Base-by-base conservation (phyloP, 2,329 filamentous ascomycete species). In the Hypoxylon sp. region DNA sequence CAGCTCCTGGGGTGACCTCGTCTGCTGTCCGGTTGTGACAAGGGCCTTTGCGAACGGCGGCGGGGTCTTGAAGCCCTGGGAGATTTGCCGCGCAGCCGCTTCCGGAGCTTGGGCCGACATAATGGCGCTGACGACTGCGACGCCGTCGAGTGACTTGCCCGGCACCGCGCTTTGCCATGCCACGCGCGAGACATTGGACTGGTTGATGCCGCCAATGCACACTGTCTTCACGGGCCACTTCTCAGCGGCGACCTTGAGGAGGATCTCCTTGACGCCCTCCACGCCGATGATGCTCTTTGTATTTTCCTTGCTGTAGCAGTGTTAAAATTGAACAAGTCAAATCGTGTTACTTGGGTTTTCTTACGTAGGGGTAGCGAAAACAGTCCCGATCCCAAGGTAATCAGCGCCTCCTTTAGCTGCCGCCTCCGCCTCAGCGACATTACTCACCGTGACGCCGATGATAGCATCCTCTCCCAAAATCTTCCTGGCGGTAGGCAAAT, bases 81-180 rank as follows among this genome's bases (percentile, higher is more conserved):
- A 77, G 11, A 98, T 84, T 14, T 85, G 76, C 2, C 80, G 75
- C 0, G 94, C 85, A 0, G 89, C 89, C 8, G 80, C 79, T 70
- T 86, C 84, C 0, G 93, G 91, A 61, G 94, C 85, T 0, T 81
- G 63, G 0, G 93, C 89, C 0, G 89, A 89, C 74, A 98, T 86
- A 74, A 98, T 92, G 68, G 93, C 95, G 77, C 93, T 96, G 48
- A 97, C 94, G 44, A 98, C 86, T 0, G 95, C 95, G 44, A 97
- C 86, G 26, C 95, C 95, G 72, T 95, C 88, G 8, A 97, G 84
- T 1, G 79, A 76, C 74, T 91, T 93, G 2, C 76, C 73, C 0
- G 81, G 74, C 0, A 83, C 73, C 12, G 74, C 73, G 62, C 89
- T 90, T 78, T 95, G 91, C 76, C 90, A 90, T 14, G 95, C 78